Conservation (phyloP, 306 rosid species). For the Vigna reflexopilosa region DNA sequence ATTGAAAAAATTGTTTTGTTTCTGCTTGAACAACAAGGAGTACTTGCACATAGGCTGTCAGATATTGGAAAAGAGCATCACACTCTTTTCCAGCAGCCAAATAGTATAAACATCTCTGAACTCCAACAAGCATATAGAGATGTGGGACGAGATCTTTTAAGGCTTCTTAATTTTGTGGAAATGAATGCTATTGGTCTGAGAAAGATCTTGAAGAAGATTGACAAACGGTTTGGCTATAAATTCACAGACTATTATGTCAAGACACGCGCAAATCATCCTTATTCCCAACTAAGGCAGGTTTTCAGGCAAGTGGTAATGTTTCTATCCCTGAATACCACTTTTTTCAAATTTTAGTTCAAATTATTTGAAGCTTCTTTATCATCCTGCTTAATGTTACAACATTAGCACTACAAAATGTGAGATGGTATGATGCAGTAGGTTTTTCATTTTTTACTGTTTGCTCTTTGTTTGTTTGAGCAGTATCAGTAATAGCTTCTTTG, state of each 20-base stretch:
- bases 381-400: neutral
- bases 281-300: constrained; percentile 96
- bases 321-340: constrained; percentile 12
- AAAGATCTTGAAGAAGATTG: constrained; percentile 96
- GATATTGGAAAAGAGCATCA: constrained; percentile 65
- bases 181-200: constrained; percentile 94
- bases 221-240: constrained; percentile 84
- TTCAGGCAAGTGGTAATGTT: constrained; percentile 92
- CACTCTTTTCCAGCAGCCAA: constrained; percentile 66
- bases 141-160: constrained; percentile 82
- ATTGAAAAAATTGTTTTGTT: constrained; percentile 88
- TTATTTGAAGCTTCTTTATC: constrained; percentile 5
- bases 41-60: constrained; percentile 77
- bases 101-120: constrained; percentile 58
- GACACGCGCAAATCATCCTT: constrained; percentile 98
- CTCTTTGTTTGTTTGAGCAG: neutral
- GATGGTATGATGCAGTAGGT: neutral
- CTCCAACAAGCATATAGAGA: constrained; percentile 75
- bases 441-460: neutral
- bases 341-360: constrained; percentile 3
- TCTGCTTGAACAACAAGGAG: constrained; percentile 93
- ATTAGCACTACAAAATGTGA: constrained; percentile 19
- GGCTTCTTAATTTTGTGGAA: constrained; percentile 88
- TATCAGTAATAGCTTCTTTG: constrained; percentile 36
- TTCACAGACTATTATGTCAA: constrained; percentile 88